Conservation (phyloP, 2,329 filamentous ascomycete species). For the Colletotrichum sublineola region DNA sequence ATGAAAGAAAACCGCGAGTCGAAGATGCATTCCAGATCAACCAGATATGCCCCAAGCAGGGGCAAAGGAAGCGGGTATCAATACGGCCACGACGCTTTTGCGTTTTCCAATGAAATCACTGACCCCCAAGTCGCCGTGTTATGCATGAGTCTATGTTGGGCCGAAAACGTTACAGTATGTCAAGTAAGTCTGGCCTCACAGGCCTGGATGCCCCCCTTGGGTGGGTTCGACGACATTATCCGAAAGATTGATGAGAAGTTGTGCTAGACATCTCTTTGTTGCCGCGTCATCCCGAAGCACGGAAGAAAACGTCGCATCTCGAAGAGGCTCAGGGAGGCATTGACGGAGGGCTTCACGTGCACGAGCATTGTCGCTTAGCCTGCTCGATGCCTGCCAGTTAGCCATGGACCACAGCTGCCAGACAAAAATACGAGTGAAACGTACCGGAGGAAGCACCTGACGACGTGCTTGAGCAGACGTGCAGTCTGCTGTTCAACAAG, state of each 20-base stretch:
- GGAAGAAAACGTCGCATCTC: conserved; percentile 96
- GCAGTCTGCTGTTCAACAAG: conserved; percentile 98
- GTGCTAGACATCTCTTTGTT: conserved; percentile 97
- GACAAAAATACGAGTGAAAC: conserved; percentile 46
- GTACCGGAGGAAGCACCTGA: conserved; percentile 94
- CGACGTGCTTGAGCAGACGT: conserved; percentile 94
- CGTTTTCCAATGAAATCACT: conserved; percentile 40
- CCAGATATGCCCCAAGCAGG: conserved; percentile 23
- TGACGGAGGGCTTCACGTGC: conserved; percentile 95
- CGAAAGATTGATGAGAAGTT: conserved; percentile 94
- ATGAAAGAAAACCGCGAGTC: conserved; percentile 26
- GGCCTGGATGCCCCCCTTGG: conserved; percentile 45
- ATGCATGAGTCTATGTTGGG: conserved; percentile 39
- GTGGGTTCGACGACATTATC: conserved; percentile 78
- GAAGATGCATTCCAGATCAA: conserved; percentile 37
- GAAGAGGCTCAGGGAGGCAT: conserved; percentile 97
- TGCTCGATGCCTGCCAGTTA: conserved; percentile 53
- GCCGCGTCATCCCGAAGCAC: conserved; percentile 97
- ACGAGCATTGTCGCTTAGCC: conserved; percentile 94
- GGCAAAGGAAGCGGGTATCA: conserved; percentile 38
- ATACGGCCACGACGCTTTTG: conserved; percentile 36
- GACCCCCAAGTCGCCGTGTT: conserved; percentile 38
- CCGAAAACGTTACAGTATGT: conserved; percentile 24
- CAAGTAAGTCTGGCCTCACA: conserved; percentile 42
- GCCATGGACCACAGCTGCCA: neutral